Conservation (phyloP, 371 early-diverging fungal genomes). For the Mortierella sp. region DNA sequence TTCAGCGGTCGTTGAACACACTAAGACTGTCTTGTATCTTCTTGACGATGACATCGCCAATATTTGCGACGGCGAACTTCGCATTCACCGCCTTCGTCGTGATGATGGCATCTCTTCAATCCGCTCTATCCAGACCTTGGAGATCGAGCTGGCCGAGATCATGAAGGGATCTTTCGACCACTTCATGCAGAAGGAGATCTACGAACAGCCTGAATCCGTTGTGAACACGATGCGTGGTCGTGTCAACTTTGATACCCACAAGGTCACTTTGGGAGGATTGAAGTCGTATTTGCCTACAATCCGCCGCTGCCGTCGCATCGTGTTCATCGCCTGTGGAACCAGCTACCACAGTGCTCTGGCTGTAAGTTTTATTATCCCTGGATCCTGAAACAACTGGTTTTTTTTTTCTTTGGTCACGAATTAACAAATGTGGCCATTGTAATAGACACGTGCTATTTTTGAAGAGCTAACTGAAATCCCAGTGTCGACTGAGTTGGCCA, state of each 20-base stretch:
- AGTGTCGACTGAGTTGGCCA: conserved; percentile 93
- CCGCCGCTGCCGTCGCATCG: conserved; percentile 94
- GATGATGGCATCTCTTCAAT: conserved; percentile 90
- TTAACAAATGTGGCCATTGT: conserved; percentile 4
- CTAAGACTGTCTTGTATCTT: conserved; percentile 97
- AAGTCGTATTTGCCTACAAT: conserved; percentile 91
- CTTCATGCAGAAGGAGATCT: conserved; percentile 99
- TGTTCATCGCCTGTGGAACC: conserved; percentile 99
- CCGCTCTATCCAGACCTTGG: conserved; percentile 96
- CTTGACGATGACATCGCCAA: conserved; percentile 99
- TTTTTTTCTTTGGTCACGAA: background rate
- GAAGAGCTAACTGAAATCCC: conserved; percentile 99
- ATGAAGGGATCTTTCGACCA: conserved; percentile 99
- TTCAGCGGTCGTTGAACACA: conserved; percentile 98
- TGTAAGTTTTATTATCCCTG: conserved; percentile 62
- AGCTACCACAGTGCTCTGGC: conserved; percentile 95
- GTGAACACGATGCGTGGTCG: conserved; percentile 99
- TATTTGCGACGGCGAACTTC: conserved; percentile 92
- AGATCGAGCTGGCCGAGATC: conserved; percentile 97
- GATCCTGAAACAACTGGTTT: background rate
- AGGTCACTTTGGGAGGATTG: conserved; percentile 94
- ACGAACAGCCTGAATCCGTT: conserved; percentile 98
- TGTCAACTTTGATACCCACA: conserved; percentile 95
- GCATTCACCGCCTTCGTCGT: conserved; percentile 96
- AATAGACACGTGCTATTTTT: conserved; percentile 93